A percentile compares a stretch with the other conserved stretches of the same genome.
These are phyloP conservation scores for Rutidosis leptorrhynchoides DNA, from an alignment of 129 eudicot species.

Conservation along the genomic window DNA sequence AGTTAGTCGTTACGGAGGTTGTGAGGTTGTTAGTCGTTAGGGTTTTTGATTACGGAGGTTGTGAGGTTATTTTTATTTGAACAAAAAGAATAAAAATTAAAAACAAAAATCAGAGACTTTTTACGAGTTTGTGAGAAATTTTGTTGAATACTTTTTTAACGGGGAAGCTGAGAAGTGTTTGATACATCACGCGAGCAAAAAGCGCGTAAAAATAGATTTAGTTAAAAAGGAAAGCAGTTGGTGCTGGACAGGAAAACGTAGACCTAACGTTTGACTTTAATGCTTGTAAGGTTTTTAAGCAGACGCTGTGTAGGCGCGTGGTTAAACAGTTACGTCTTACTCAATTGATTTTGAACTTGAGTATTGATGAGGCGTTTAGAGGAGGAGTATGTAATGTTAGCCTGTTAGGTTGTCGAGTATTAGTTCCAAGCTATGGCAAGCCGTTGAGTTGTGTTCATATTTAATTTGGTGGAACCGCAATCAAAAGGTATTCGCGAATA, in stretches of 20 bases:
- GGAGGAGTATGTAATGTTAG: no score
- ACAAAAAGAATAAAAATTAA: slow-evolving; percentile 2
- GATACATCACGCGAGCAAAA: slow-evolving; percentile 15
- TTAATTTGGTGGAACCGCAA: no score
- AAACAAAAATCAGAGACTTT: slow-evolving; percentile 7
- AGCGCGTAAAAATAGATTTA: slow-evolving; percentile 38
- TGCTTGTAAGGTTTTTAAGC: neutral
- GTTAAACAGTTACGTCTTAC: neutral
- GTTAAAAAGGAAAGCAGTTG: slow-evolving; percentile 37
- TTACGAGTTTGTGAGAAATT: slow-evolving; percentile 21
- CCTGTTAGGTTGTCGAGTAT: no score
- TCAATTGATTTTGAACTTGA: neutral
- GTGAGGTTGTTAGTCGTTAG: slow-evolving; percentile 24
- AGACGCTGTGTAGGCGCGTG: neutral
- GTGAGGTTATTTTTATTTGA: slow-evolving; percentile 13
- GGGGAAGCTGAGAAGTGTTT: slow-evolving; percentile 15
- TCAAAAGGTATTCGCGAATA: no score
- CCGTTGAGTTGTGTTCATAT: no score
- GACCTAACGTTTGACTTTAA: slow-evolving; percentile 21
- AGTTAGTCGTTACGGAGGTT: slow-evolving; percentile 15
- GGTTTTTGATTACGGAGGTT: slow-evolving; percentile 38
- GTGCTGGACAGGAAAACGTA: slow-evolving; percentile 25
- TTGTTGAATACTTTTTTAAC: slow-evolving; percentile 19
- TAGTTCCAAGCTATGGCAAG: no score
- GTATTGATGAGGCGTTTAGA: no score